Evolutionary conservation across 768 basidiomycete genomes (phyloP), one percentile per base, ranked within the genome.

Genomic region (Crassisporium funariophilum): DNA sequence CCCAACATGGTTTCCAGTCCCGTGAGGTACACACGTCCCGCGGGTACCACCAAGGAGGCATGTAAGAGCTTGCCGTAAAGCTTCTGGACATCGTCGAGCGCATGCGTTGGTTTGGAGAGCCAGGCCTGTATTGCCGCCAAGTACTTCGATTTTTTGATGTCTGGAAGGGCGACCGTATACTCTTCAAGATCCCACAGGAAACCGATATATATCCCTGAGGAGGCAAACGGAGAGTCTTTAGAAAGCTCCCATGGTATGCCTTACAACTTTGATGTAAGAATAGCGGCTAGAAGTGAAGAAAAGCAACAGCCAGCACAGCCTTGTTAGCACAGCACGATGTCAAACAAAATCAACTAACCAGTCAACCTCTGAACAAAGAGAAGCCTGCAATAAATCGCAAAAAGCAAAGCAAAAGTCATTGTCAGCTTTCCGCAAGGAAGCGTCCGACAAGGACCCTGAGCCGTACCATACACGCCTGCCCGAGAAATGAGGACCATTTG

Each of bases 11-110:
- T 6, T 40, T 73, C 64, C 7, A 73, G 35, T 10, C 43, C 43
- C 5, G 67, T 71, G 29, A 75, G 64, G 54, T 71, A 74, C 1
- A 71, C 67, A 0, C 29, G 29, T 2, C 67, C 72, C 4, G 1
- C 25, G 1, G 56, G 59, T 1, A 67, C 12, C 2, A 69, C 46
- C 0, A 53, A 35, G 21, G 47, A 50, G 0, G 63, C 38, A 15
- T 75, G 73, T 0, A 64, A 39, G 0, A 74, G 57, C 36, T 74
- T 72, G 0, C 72, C 64, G 23, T 67, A 60, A 0, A 73, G 56
- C n/a, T 54, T 58, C n/a, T 61, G 45, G 8, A 65, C 58, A 2
- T 74, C 29, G 10, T 31, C 29, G 11, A 31, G 2, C 5, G 5
- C n/a, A n/a, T 31, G 29, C 2, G 29, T 5, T 2, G 5, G 3